A percentile compares a stretch with the other conserved stretches of the same genome.
Evolutionary conservation across 1,139 yeast species (phyloP).

Genomic region (Suhomyces taliae): DNA sequence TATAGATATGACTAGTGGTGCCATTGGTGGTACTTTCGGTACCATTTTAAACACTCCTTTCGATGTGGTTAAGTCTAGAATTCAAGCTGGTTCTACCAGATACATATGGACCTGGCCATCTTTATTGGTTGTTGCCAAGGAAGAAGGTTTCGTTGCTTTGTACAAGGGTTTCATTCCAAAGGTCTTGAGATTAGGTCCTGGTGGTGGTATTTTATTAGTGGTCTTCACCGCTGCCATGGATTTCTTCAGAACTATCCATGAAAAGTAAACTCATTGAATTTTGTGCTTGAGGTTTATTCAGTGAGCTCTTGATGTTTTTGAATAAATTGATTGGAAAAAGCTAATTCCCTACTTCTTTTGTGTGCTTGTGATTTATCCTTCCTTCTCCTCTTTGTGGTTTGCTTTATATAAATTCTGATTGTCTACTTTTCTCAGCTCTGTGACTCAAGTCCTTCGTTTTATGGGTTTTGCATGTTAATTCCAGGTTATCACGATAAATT

Average conservation of each 20-base stretch:
- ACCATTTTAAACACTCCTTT: conserved; percentile 93
- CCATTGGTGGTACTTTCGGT: conserved; percentile 96
- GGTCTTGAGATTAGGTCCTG: conserved; percentile 96
- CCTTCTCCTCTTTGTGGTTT: not conserved
- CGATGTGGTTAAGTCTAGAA: conserved; percentile 96
- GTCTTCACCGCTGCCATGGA: conserved; percentile 95
- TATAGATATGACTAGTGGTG: conserved; percentile 88
- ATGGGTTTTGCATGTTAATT: too few relatives aligned
- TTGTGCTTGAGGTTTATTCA: too few relatives aligned
- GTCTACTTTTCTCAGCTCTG: too few relatives aligned
- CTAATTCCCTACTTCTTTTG: not conserved
- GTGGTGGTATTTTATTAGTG: conserved; percentile 96
- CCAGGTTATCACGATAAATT: too few relatives aligned
- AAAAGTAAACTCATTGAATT: conserved; percentile 14
- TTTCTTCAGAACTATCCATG: conserved; percentile 72
- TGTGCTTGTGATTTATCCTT: not conserved
- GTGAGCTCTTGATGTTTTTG: not conserved
- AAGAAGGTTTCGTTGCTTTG: conserved; percentile 55
- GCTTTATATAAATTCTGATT: not conserved
- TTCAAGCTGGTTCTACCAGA: conserved; percentile 84
- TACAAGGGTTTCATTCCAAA: conserved; percentile 96
- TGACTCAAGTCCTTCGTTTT: too few relatives aligned
- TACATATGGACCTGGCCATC: conserved; percentile 94
- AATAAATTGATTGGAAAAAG: not conserved
- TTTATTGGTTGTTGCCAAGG: conserved; percentile 70